Evolutionary conservation across 805 yeast species (phyloP).

Genomic region (Metschnikowia cubensis): DNA sequence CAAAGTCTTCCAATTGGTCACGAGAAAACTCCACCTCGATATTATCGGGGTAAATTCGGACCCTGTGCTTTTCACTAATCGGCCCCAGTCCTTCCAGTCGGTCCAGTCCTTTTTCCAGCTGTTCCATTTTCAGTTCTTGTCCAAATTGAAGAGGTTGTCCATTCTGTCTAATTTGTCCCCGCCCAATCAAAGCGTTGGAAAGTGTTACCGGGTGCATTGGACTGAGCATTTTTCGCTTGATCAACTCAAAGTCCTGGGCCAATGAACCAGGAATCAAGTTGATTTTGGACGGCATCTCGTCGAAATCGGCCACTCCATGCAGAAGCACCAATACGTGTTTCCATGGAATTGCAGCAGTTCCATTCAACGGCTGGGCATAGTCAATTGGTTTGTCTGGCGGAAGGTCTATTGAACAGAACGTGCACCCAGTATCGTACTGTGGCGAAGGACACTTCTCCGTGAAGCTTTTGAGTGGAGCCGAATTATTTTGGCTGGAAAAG

Average conservation of each 20-base stretch:
- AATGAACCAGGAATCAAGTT: slow-evolving; percentile 46
- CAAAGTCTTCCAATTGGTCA: slow-evolving; percentile 32
- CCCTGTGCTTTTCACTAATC: slow-evolving; percentile 19
- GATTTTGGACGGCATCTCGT: slow-evolving; percentile 47
- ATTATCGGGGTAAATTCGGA: slow-evolving; percentile 55
- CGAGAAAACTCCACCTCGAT: slow-evolving; percentile 33
- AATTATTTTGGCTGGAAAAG: too few species aligned
- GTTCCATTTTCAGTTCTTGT: too few species aligned
- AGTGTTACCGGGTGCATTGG: slow-evolving; percentile 49
- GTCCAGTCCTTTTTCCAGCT: too few species aligned
- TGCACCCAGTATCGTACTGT: slow-evolving; percentile 55
- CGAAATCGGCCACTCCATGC: slow-evolving; percentile 34
- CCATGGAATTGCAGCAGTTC: slow-evolving; percentile 49
- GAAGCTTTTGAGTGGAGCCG: neutral
- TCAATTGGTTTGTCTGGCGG: slow-evolving; percentile 45
- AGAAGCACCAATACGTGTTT: slow-evolving; percentile 55
- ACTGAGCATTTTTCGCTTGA: slow-evolving; percentile 31
- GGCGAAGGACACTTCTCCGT: slow-evolving; percentile 47
- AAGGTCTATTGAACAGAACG: slow-evolving; percentile 43
- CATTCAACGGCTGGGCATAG: slow-evolving; percentile 34
- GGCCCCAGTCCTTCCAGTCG: too few species aligned
- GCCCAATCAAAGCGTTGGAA: slow-evolving; percentile 36
- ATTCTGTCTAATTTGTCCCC: too few species aligned
- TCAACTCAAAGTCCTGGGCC: slow-evolving; percentile 34
- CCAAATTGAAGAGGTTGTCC: too few species aligned